phyloP scores from a whole-genome alignment of 169 alveolate species.

The Plasmodium gonderi region DNA sequence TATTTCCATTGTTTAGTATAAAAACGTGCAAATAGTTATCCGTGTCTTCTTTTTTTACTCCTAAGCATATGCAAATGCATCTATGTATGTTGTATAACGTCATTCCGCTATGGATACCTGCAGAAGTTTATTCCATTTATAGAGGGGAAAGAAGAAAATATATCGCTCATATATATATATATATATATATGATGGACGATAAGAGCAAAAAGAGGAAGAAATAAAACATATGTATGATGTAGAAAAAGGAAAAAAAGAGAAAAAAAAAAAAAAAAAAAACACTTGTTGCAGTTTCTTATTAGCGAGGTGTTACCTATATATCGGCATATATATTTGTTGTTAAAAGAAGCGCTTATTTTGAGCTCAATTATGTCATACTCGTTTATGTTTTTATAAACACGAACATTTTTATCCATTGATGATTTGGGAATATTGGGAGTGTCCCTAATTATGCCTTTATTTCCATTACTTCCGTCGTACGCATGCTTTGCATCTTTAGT shows the following conservation, averaged over 20 bases:
- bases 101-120: constrained; percentile 75
- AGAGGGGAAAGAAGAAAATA: neutral
- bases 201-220: neutral
- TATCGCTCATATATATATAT: neutral
- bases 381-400: constrained; percentile 72
- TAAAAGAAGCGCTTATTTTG: constrained; percentile 70
- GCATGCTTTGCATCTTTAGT: neutral
- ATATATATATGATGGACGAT: too few species aligned
- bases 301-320: constrained; percentile 52
- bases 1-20: constrained; percentile 63
- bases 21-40: constrained; percentile 67
- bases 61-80: constrained; percentile 68
- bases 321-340: constrained; percentile 64
- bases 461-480: neutral
- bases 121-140: neutral
- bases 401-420: constrained; percentile 35
- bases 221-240: neutral
- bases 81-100: constrained; percentile 62
- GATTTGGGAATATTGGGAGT: neutral
- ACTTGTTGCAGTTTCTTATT: neutral
- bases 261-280: neutral
- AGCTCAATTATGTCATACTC: constrained; percentile 70
- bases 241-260: neutral
- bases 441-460: neutral
- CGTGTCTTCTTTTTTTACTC: constrained; percentile 67